A percentile compares a stretch with the other conserved stretches of the same genome.
phyloP scores from a whole-genome alignment of 2,329 filamentous ascomycete genomes.

The Echinosphaeria canescens region DNA sequence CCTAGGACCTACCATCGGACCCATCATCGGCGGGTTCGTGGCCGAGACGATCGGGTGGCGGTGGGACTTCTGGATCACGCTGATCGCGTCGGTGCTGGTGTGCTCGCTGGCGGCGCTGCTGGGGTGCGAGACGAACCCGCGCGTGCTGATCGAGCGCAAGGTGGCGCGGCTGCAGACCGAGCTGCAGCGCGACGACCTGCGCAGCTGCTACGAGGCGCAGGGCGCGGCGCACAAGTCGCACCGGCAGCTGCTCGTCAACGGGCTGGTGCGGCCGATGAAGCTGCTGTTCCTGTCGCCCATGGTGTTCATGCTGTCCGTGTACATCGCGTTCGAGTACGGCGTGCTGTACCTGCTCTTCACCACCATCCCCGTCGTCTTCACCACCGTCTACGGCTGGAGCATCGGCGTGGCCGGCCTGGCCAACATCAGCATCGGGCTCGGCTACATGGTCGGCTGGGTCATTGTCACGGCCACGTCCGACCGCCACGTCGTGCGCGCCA shows the following conservation, averaged over 20 bases:
- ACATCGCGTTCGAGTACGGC: conserved; percentile 57
- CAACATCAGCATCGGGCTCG: conserved; percentile 68
- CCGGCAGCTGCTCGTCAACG: conserved; percentile 11
- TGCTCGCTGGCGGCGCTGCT: conserved; percentile 31
- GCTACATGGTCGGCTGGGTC: conserved; percentile 45
- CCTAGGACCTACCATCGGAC: conserved; percentile 32
- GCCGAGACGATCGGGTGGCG: conserved; percentile 20
- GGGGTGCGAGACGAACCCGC: conserved; percentile 42
- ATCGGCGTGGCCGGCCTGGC: conserved; percentile 52
- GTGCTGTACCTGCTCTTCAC: conserved; percentile 74
- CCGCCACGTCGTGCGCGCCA: conserved; percentile 40
- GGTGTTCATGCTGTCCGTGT: conserved; percentile 43
- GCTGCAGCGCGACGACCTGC: conserved; percentile 19
- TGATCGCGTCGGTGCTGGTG: conserved; percentile 35
- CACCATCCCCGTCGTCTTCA: conserved; percentile 66
- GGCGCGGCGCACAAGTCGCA: conserved; percentile 7
- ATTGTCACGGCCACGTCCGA: conserved; percentile 47
- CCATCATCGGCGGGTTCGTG: conserved; percentile 1
- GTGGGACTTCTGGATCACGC: conserved; percentile 34
- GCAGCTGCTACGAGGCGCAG: conserved; percentile 20
- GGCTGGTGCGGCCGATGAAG: conserved; percentile 35
- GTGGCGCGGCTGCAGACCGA: conserved; percentile 19
- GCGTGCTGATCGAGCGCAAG: conserved; percentile 29
- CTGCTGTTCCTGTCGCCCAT: conserved; percentile 50
- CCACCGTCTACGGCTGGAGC: conserved; percentile 46